Evolutionary conservation across 2,329 filamentous ascomycete species (phyloP).

Genomic region (Penicillium griseofulvum): DNA sequence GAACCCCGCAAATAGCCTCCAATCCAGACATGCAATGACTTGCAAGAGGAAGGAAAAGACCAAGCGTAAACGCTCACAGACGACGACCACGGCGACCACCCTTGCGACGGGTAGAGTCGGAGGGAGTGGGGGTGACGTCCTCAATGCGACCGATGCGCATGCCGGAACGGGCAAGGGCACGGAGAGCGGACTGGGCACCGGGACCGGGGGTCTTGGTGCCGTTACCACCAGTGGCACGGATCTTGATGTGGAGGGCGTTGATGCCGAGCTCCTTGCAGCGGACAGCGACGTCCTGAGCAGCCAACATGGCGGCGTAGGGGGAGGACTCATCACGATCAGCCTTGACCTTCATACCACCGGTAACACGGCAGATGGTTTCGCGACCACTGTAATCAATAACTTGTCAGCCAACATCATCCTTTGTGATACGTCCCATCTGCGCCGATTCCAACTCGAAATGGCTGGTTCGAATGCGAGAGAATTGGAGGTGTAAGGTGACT

Average conservation of each 20-base stretch:
- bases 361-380: slow-evolving; percentile 99
- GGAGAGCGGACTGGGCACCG: slow-evolving; percentile 98
- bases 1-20: slow-evolving; percentile 33
- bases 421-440: not conserved
- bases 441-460: slow-evolving; percentile 6
- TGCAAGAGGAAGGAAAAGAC: slow-evolving; percentile 31
- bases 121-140: slow-evolving; percentile 98
- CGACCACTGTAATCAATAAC: slow-evolving; percentile 69
- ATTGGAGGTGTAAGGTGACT: slow-evolving; percentile 33
- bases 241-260: slow-evolving; percentile 99
- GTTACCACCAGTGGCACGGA: slow-evolving; percentile 98
- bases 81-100: slow-evolving; percentile 99
- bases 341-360: slow-evolving; percentile 99
- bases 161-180: slow-evolving; percentile 95
- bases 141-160: slow-evolving; percentile 99
- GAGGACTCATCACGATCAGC: slow-evolving; percentile 99
- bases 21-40: slow-evolving; percentile 31
- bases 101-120: slow-evolving; percentile 99
- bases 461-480: not conserved
- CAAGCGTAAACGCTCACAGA: slow-evolving; percentile 67
- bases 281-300: slow-evolving; percentile 93
- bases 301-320: slow-evolving; percentile 99
- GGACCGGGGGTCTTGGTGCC: slow-evolving; percentile 99
- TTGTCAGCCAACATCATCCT: slow-evolving; percentile 59
- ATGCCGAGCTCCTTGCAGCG: slow-evolving; percentile 85